phyloP scores from a whole-genome alignment of 768 basidiomycete genomes.

The Naematelia aurantialba region DNA sequence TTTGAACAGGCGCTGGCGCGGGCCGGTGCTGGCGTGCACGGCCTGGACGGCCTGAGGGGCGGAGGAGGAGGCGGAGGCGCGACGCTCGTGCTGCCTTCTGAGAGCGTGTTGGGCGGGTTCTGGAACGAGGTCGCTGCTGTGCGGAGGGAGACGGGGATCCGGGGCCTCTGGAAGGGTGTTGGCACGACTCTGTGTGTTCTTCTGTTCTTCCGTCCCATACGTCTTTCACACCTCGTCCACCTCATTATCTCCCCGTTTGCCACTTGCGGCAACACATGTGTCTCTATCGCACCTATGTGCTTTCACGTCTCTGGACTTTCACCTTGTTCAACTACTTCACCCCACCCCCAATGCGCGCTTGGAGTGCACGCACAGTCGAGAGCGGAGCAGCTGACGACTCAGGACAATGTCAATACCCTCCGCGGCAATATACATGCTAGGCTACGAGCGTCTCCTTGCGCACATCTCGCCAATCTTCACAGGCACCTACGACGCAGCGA shows the following conservation, averaged over 20 bases:
- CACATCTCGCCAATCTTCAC: constrained; percentile 36
- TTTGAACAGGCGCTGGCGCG: constrained; percentile 37
- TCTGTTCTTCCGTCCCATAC: too few species aligned
- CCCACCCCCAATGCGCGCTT: neutral
- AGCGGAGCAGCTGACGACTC: neutral
- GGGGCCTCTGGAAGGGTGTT: constrained; percentile 91
- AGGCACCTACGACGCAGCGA: constrained; percentile 25
- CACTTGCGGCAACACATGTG: too few species aligned
- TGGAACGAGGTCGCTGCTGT: constrained; percentile 64
- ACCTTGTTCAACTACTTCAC: neutral
- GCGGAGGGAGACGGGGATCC: constrained; percentile 68
- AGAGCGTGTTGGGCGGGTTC: constrained; percentile 72
- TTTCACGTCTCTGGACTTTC: too few species aligned
- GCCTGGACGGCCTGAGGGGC: too few species aligned
- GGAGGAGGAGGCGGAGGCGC: too few species aligned
- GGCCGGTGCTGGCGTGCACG: constrained; percentile 19
- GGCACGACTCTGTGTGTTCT: constrained; percentile 77
- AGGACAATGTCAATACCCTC: constrained; percentile 90
- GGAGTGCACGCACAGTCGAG: too few species aligned
- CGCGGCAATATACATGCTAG: constrained; percentile 88
- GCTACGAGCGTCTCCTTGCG: constrained; percentile 73
- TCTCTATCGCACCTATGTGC: too few species aligned
- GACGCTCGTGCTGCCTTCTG: constrained; percentile 44
- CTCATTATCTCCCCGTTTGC: neutral
- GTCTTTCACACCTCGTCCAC: neutral